phyloP scores from a whole-genome alignment of 2,329 filamentous ascomycete species.

The Fusarium scirpi region DNA sequence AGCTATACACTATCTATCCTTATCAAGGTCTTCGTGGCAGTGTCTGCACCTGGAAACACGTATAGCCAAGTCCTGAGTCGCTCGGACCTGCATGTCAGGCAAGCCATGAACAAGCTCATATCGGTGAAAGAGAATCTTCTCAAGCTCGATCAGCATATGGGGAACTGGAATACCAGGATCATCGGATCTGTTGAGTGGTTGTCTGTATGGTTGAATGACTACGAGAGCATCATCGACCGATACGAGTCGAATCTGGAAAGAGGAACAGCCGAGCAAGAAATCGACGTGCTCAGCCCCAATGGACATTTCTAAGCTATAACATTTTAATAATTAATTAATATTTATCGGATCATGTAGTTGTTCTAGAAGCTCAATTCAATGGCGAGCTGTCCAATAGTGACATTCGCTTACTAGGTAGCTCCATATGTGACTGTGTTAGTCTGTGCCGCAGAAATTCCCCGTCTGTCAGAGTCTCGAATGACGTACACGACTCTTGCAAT shows the following conservation, averaged over 20 bases:
- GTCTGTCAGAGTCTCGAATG: constrained; percentile 6
- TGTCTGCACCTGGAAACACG: constrained; percentile 31
- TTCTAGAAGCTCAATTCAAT: constrained; percentile 21
- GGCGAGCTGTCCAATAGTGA: neutral
- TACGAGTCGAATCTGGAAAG: constrained; percentile 34
- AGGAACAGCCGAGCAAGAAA: constrained; percentile 28
- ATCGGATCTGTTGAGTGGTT: constrained; percentile 36
- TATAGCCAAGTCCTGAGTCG: constrained; percentile 19
- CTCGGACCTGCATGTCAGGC: constrained; percentile 9
- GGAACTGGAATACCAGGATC: constrained; percentile 36
- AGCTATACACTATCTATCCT: constrained; percentile 34
- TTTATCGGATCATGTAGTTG: neutral
- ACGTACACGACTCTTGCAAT: constrained; percentile 33
- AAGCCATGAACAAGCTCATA: constrained; percentile 26
- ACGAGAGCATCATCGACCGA: constrained; percentile 25
- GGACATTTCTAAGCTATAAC: constrained; percentile 20
- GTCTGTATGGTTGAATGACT: constrained; percentile 27
- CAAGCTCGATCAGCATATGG: constrained; percentile 30
- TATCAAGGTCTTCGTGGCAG: constrained; percentile 32
- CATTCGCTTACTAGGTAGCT: neutral
- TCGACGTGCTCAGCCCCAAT: constrained; percentile 31
- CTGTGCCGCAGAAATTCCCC: neutral
- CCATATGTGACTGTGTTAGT: neutral
- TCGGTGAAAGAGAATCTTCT: constrained; percentile 17
- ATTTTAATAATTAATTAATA: neutral